Evolutionary conservation across 2,329 filamentous ascomycete species (phyloP).

Genomic region (Fusarium metavorans): DNA sequence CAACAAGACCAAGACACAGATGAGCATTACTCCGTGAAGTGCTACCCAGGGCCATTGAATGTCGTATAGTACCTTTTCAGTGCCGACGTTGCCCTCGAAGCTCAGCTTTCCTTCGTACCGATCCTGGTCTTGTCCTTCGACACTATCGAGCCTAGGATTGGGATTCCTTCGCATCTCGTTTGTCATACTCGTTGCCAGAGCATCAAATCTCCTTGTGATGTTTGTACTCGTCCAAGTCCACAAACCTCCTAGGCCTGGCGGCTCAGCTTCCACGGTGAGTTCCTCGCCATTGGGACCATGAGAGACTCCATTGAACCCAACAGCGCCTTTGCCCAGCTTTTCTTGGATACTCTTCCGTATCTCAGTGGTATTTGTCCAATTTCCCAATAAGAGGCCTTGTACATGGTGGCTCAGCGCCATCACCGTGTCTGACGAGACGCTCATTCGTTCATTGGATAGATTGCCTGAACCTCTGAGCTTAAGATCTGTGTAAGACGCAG

Average conservation of each 20-base stretch:
- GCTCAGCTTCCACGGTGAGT: background rate
- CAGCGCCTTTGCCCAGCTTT: constrained; percentile 8
- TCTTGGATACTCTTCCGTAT: background rate
- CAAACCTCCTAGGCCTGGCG: constrained; percentile 1
- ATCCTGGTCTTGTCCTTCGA: background rate
- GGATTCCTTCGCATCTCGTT: constrained; percentile 20
- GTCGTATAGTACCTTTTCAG: background rate
- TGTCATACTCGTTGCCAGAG: constrained; percentile 19
- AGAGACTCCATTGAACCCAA: constrained; percentile 1
- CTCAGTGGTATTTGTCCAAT: background rate
- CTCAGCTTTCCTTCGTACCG: background rate
- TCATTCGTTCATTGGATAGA: background rate
- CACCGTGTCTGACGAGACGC: background rate
- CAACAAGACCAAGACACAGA: background rate
- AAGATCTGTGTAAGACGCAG: background rate
- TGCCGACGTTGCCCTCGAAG: constrained; percentile 5
- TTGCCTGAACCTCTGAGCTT: background rate
- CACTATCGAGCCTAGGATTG: background rate
- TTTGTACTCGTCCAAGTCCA: constrained; percentile 14
- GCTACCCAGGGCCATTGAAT: constrained; percentile 16
- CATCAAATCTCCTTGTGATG: constrained; percentile 8
- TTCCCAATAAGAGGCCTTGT: constrained; percentile 1
- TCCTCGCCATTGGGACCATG: background rate
- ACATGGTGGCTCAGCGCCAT: constrained; percentile 13
- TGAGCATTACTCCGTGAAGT: constrained; percentile 1